Evolutionary conservation across 345 rosid species (phyloP).

Genomic region (Geranium rotundifolium): DNA sequence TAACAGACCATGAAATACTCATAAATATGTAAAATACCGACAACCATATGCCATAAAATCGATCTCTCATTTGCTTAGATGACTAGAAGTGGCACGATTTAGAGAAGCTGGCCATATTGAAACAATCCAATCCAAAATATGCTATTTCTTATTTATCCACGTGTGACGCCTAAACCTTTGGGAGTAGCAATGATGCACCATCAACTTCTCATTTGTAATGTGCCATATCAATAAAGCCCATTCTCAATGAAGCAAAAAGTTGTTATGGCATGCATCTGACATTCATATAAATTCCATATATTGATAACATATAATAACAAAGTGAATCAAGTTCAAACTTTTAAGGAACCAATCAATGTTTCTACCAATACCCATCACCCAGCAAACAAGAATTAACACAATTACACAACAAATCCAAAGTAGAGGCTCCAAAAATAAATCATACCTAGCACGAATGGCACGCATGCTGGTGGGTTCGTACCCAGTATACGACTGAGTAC

Average conservation of each 20-base stretch:
- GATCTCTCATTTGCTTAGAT: not conserved
- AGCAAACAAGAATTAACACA: not conserved
- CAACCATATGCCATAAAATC: not conserved
- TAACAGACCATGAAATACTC: not conserved
- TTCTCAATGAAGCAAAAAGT: no score
- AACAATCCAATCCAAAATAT: no score
- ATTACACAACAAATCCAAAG: not conserved
- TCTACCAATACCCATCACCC: not conserved
- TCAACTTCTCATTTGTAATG: no score
- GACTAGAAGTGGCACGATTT: no score
- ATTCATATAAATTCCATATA: no score
- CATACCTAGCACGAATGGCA: conserved; percentile 94
- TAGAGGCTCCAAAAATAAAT: not conserved
- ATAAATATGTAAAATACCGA: no score
- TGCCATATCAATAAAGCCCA: no score
- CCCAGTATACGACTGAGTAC: conserved; percentile 97
- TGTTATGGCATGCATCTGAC: no score
- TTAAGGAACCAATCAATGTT: not conserved
- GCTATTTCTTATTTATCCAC: no score
- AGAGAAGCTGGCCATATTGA: no score
- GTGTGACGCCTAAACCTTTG: no score
- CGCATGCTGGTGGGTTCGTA: conserved; percentile 99
- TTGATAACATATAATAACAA: not conserved
- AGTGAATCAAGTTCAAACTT: not conserved
- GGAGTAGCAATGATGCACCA: no score